Conservation (phyloP, 768 basidiomycete genomes). For the Bullera alba region DNA sequence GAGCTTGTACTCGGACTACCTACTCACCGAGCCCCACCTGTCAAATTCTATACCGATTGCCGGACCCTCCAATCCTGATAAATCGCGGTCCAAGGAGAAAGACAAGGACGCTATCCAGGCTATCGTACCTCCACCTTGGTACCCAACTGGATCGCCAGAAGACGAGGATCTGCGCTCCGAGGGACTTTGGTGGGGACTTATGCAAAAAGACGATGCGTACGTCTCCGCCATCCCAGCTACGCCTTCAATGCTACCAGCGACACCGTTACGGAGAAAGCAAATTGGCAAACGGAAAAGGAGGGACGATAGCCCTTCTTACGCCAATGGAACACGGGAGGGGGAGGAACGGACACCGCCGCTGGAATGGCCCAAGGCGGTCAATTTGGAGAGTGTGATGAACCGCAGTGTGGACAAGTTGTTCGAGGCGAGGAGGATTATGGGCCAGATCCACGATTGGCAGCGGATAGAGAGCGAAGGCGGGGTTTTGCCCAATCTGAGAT, state of each 20-base stretch:
- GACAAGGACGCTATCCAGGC: conserved; percentile 24
- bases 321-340: background rate
- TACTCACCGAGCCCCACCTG: conserved; percentile 16
- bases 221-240: conserved; percentile 22
- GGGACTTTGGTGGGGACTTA: conserved; percentile 29
- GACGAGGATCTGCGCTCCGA: conserved; percentile 26
- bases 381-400: conserved; percentile 19
- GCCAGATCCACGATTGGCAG: conserved; percentile 33
- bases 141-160: conserved; percentile 11
- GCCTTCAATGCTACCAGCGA: conserved; percentile 18
- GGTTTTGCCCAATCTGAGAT: conserved; percentile 36
- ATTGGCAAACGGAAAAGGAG: background rate
- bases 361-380: conserved; percentile 6
- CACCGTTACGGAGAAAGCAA: conserved; percentile 2
- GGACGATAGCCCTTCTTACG: background rate
- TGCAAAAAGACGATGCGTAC: conserved; percentile 23
- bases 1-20: too few relatives aligned
- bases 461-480: conserved; percentile 30
- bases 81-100: too few relatives aligned
- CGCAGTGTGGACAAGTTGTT: conserved; percentile 21
- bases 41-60: too few relatives aligned
- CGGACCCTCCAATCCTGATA: conserved; percentile 34
- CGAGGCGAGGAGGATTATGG: conserved; percentile 12
- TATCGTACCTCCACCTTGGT: conserved; percentile 29
- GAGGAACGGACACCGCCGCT: conserved; percentile 1